Evolutionary conservation across 139 green algal species (phyloP), one percentile per base, ranked within the genome.

Genomic region (Chlamydomonas sp.): DNA sequence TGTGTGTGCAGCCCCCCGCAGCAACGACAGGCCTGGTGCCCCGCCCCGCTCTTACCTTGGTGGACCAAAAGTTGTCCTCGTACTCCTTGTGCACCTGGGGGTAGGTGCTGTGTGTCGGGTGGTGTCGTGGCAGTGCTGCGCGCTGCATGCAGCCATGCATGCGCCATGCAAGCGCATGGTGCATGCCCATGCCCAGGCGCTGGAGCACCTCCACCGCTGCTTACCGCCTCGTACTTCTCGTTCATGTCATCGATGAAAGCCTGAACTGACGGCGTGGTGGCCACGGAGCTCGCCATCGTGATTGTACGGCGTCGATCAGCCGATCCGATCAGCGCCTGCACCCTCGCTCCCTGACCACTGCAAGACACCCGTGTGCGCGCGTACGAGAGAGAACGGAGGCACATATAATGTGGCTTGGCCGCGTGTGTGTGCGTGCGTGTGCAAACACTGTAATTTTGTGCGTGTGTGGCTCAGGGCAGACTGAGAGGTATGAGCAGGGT

Each of bases 31-130:
- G 13, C 50, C 29, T 61, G 50, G 24, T 61, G 50, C 31, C 5
- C 5, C 31, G 31, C 22, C 24, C 5, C 5, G 8, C 29, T 61
- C 33, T 43, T 20, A 85, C 81, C 74, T 85, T 88, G 35, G 83
- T 84, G 16, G 59, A 47, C 87, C 87, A 94, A 58, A 94, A 92
- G 76, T 89, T 85, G 43, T 90, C 76, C 65, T 94, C 88, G 58
- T 79, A 91, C 3, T 58, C 59, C 54, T 49, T 33, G 36, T 74
- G 68, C 3, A 74, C 36, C 68, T 74, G 58, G n/a, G 67, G 36
- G 29, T 5, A 66, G 24, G 3, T 50, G 31, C 6, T 38, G 20
- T 50, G 26, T 33, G 5, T 24, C 26, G 48, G 5, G 10, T 67
- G 3, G 33, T 34, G 33, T 48, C 29, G 5, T 2, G 28, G 60